Percentiles rank a stretch among this genome's conserved stretches.
These are phyloP conservation scores for Erigeron canadensis DNA, from an alignment of 129 eudicot species.

Conservation along the genomic window DNA sequence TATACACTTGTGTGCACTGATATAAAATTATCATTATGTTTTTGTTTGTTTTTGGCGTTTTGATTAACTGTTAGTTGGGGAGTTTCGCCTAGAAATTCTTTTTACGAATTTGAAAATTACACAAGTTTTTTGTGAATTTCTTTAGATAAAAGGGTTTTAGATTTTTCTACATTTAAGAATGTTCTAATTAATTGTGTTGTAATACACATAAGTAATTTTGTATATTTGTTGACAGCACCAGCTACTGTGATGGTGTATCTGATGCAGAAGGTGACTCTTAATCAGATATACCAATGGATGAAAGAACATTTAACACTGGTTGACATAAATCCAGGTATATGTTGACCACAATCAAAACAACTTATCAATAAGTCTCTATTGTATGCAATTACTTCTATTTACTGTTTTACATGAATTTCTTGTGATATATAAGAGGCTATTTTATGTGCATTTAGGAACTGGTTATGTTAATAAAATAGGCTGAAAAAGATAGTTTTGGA, in stretches of 20 bases:
- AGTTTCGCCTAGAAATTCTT: too few relatives aligned
- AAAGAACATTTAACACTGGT: slow-evolving; percentile 77
- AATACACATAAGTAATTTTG: too few relatives aligned
- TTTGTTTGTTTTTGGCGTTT: too few relatives aligned
- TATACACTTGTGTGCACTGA: too few relatives aligned
- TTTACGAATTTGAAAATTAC: too few relatives aligned
- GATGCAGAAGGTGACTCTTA: slow-evolving; percentile 88
- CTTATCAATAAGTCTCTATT: not conserved
- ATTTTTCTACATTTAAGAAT: too few relatives aligned
- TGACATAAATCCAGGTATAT: slow-evolving; percentile 65
- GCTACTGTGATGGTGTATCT: slow-evolving; percentile 86
- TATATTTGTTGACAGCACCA: slow-evolving; percentile 53
- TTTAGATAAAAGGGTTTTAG: too few relatives aligned
- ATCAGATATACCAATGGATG: slow-evolving; percentile 96
- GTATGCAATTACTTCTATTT: not conserved
- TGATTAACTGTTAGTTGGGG: too few relatives aligned
- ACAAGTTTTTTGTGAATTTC: too few relatives aligned
- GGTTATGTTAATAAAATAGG: not conserved
- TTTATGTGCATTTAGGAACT: not conserved
- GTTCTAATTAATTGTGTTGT: too few relatives aligned
- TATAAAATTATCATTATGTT: too few relatives aligned
- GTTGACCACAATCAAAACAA: not conserved
- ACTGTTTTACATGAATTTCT: not conserved
- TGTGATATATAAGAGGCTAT: not conserved
- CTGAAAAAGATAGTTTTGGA: not conserved